Base-by-base conservation (phyloP, 805 yeast genomes). In the Candida tibetensis region DNA sequence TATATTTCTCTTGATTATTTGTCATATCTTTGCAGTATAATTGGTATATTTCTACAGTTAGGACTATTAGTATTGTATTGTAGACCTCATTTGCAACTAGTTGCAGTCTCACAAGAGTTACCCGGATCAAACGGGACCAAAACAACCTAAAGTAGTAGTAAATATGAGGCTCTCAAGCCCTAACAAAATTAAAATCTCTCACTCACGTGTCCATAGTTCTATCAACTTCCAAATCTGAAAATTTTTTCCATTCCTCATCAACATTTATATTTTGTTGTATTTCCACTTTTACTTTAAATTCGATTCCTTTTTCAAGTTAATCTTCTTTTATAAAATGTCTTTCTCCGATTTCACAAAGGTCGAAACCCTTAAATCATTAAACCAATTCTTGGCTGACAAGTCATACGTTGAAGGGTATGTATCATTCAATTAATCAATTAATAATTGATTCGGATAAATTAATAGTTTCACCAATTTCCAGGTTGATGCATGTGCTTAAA, bases 391-490 rank as follows among this genome's bases (percentile, higher is more conserved):
- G 71, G 88, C 85, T 69, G 91, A 85, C 75, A 85, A 88, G 80
- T 86, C 95, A 55, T 90, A 89, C 87, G 66, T 90, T 58, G 90
- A 86, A 71, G 96, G 96, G 95, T 87, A 84, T 71, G 95, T 85
- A 36, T 26, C 5, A 21, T 21, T 21, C 25, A 21, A 21, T 21
- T 21, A 10, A 21, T 7, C 25, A 21, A 10, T 10, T 7, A 21
- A 10, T n/a, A n/a, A n/a, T n/a, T n/a, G n/a, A n/a, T n/a, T n/a
- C n/a, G n/a, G n/a, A n/a, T n/a, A n/a, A n/a, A n/a, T n/a, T n/a
- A n/a, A n/a, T n/a, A n/a, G n/a, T n/a, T n/a, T n/a, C n/a, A n/a
- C n/a, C n/a, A n/a, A n/a, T n/a, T n/a, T n/a, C n/a, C n/a, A n/a
- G n/a, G n/a, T 21, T 7, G 25, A 21, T 21, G 10, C 7, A 21